Base-by-base conservation (phyloP, 2,329 filamentous ascomycete species). In the Chaetothyriales sp. region DNA sequence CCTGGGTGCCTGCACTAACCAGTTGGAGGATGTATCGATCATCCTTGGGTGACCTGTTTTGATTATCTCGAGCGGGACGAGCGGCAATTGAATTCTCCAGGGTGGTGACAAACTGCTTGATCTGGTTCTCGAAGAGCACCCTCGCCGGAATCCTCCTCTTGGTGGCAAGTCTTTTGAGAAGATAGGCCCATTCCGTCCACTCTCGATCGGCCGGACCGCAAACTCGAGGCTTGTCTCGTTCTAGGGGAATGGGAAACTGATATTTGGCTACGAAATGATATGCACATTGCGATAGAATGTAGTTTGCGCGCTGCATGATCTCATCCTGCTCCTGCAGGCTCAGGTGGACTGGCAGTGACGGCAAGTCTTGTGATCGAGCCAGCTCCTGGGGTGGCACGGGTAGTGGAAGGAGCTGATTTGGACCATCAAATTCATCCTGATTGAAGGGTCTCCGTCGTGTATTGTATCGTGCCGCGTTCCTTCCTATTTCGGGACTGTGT, bases 181-280 rank as follows among this genome's bases (percentile, higher is more conserved):
- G 77, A 67, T 89, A 88, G 51, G 90, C 87, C 87, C 87, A 94
- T 70, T 94, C 87, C 46, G 86, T 90, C 87, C 87, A 94, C 67
- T 92, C 87, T 56, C 86, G 77, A 68, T 89, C 86, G 62, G 82
- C 81, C 29, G 86, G 81, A 46, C 81, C 73, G 65, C 85, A 81
- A 50, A 89, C 77, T 52, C 83, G 83, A 60, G 86, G 78, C 78
- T 89, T 89, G 66, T 90, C 85, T 66, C 85, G 79, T 52, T 87
- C 86, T 62, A 92, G 70, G 9, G 87, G 87, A 60, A 94, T 89
- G 10, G 87, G 87, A 65, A 94, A 94, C 68, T 90, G 86, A 66
- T 92, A 92, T 69, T 88, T 89, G 61, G 87, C 87, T 62, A 94
- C 83, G 68, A 94, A 94, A 69, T 94, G 86, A 74, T 85, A 94